Evolutionary conservation across 345 rosid genomes (phyloP), one percentile per base, ranked within the genome.

Genomic region (Ailanthus altissimus): DNA sequence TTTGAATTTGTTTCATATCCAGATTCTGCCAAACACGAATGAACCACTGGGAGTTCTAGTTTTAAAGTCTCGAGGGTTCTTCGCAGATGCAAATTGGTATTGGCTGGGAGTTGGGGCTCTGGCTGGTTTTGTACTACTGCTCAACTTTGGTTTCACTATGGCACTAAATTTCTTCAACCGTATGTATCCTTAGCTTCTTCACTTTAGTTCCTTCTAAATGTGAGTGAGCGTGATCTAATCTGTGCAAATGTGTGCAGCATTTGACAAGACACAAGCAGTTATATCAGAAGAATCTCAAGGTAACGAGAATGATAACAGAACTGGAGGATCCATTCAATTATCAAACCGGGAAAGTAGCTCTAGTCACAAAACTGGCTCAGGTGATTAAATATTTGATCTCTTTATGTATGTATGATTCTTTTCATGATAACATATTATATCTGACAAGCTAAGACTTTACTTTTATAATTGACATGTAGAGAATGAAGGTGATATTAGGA

Each of bases 21-120:
- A 50, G 54, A 18, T 50, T 14, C 18, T 18, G 4, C 18, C 66
- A 11, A 74, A 81, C 68, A 70, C 82, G 36, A 70, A 67, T 26
- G 81, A 78, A 5, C 2, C 83, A 70, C 70, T 86, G 4, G 97
- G 97, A 26, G 56, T 85, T 76, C 77, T 67, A 77, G 49, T 88
- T 50, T 61, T 91, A 78, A 74, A 80, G 82, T 69, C 72, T 3
- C 89, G 90, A 45, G 91, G 87, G 42, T 51, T 91, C 75, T 77
- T 83, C 75, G 61, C 84, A 0, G 62, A 88, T 5, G 64, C 89
- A 16, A 47, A 84, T 25, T 89, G 92, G 95, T 92, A 89, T 72
- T 92, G 97, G 97, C 40, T 91, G 13, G 94, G 91, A 77, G 71
- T 86, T 14, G 89, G 86, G 10, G 95, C 88, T 43, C 51, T 78